phyloP scores from a whole-genome alignment of 1,284 basidiomycete species.

The Erythrobasidium hasegawianum region DNA sequence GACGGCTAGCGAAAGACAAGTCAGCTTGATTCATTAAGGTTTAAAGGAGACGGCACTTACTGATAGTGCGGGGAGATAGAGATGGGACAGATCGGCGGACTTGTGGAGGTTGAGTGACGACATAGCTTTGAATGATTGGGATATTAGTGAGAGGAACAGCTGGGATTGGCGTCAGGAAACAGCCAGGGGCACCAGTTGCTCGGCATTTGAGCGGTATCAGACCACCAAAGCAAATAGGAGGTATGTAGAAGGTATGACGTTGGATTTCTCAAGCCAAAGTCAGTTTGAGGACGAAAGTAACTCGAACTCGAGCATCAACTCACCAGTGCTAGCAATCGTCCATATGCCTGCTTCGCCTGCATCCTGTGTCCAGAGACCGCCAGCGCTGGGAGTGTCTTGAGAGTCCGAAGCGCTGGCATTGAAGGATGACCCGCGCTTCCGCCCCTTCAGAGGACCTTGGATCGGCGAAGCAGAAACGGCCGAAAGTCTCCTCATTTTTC shows the following conservation, averaged over 20 bases:
- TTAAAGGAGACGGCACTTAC: slow-evolving; percentile 59
- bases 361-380: slow-evolving; percentile 19
- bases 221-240: slow-evolving; percentile 41
- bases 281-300: too few species aligned
- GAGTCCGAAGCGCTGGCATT: not conserved
- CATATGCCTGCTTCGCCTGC: slow-evolving; percentile 73
- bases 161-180: slow-evolving; percentile 22
- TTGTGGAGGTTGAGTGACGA: slow-evolving; percentile 44
- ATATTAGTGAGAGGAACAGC: slow-evolving; percentile 29
- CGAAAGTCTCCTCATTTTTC: not conserved
- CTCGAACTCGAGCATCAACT: slow-evolving; percentile 45
- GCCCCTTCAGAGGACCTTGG: slow-evolving; percentile 2
- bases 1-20: slow-evolving; percentile 60
- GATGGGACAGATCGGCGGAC: not conserved
- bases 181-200: slow-evolving; percentile 14
- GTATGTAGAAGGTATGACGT: slow-evolving; percentile 50
- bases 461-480: slow-evolving; percentile 4
- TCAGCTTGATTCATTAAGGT: not conserved
- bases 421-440: slow-evolving; percentile 1
- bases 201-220: slow-evolving; percentile 22
- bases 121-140: slow-evolving; percentile 18
- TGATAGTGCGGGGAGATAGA: not conserved
- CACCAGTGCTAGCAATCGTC: slow-evolving; percentile 86
- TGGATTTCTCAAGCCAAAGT: too few species aligned
- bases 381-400: not conserved